Evolutionary conservation across 2,329 filamentous ascomycete genomes (phyloP).

Genomic region (Graphilbum fragrans): DNA sequence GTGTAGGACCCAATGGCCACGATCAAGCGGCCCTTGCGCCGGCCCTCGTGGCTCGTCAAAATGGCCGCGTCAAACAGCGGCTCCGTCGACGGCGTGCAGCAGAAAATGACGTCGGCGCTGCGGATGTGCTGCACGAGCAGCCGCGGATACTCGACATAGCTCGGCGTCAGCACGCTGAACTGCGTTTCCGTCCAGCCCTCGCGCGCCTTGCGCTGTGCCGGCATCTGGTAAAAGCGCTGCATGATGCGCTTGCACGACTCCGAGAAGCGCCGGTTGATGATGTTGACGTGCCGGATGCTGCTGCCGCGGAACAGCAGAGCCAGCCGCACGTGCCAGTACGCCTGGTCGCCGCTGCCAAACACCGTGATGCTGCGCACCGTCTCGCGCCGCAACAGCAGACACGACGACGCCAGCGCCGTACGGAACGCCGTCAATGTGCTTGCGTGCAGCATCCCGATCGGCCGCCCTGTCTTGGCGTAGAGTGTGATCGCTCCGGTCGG

Average conservation of each 20-base stretch:
- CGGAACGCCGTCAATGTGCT: slow-evolving; percentile 68
- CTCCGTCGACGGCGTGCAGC: slow-evolving; percentile 65
- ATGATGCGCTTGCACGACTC: slow-evolving; percentile 41
- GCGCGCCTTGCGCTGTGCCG: slow-evolving; percentile 29
- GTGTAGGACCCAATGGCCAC: slow-evolving; percentile 60
- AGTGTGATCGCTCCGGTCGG: slow-evolving; percentile 60
- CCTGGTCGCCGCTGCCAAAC: slow-evolving; percentile 82
- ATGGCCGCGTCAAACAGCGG: slow-evolving; percentile 65
- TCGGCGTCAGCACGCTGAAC: slow-evolving; percentile 56
- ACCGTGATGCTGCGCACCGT: slow-evolving; percentile 66
- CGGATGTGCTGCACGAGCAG: slow-evolving; percentile 60
- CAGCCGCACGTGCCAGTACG: slow-evolving; percentile 87
- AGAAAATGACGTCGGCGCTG: slow-evolving; percentile 72
- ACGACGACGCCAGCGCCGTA: slow-evolving; percentile 60
- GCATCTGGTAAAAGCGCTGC: slow-evolving; percentile 37
- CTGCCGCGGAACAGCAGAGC: slow-evolving; percentile 59
- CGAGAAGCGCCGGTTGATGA: slow-evolving; percentile 65
- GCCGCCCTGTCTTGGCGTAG: slow-evolving; percentile 47
- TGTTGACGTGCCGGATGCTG: slow-evolving; percentile 68
- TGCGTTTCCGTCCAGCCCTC: slow-evolving; percentile 55
- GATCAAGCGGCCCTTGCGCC: slow-evolving; percentile 59
- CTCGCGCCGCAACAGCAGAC: slow-evolving; percentile 51
- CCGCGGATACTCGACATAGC: slow-evolving; percentile 55
- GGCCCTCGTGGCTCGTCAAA: slow-evolving; percentile 58
- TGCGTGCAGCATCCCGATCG: slow-evolving; percentile 60